Percentiles rank a stretch among this genome's conserved stretches.
These are phyloP conservation scores for Plantago rigida DNA, from an alignment of 305 asterid genomes.

Conservation along the genomic window DNA sequence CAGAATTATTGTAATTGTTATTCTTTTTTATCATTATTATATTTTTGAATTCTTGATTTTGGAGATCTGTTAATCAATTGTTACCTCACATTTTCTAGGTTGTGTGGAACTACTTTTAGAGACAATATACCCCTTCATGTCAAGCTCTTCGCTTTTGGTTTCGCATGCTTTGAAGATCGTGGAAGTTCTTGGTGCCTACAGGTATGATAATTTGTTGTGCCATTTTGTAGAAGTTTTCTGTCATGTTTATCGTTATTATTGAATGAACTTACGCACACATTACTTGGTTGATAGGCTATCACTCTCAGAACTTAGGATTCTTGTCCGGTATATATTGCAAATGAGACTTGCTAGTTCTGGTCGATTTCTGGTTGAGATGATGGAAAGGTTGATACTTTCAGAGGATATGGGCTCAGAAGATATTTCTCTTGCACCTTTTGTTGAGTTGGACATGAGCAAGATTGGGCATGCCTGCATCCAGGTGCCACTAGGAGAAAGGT, in stretches of 20 bases:
- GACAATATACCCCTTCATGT: conserved; percentile 77
- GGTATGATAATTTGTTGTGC: conserved; percentile 33
- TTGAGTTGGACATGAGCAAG: conserved; percentile 93
- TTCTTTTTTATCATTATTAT: neutral
- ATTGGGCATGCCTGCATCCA: conserved; percentile 89
- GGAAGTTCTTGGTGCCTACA: conserved; percentile 93
- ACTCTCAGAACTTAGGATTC: conserved; percentile 72
- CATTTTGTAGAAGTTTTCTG: neutral
- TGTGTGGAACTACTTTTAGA: conserved; percentile 96
- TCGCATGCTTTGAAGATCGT: conserved; percentile 76
- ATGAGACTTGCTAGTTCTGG: conserved; percentile 57
- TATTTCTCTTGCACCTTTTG: conserved; percentile 90
- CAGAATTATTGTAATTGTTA: too few species aligned
- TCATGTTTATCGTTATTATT: too few species aligned
- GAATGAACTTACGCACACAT: conserved; percentile 11
- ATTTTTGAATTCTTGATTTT: neutral
- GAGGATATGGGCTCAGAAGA: conserved; percentile 75
- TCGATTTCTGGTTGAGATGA: conserved; percentile 78
- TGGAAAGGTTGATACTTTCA: conserved; percentile 69
- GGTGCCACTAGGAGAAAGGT: conserved; percentile 97
- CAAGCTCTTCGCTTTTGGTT: conserved; percentile 67
- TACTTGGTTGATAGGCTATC: conserved; percentile 64
- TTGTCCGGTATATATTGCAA: conserved; percentile 83
- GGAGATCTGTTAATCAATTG: conserved; percentile 23
- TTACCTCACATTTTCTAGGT: conserved; percentile 44